phyloP scores from a whole-genome alignment of 1,284 basidiomycete species.

The Abortiporus biennis region DNA sequence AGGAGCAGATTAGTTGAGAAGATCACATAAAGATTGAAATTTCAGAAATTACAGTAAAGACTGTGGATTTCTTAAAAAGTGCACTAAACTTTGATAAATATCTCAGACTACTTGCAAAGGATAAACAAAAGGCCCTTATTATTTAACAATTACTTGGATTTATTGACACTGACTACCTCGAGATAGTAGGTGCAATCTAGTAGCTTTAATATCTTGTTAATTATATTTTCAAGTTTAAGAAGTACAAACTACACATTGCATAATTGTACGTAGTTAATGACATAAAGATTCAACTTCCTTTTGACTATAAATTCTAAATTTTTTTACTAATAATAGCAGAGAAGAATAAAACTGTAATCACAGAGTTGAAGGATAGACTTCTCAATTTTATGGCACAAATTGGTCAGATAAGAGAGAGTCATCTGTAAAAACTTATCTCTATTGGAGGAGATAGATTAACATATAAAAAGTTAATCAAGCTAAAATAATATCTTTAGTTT shows the following conservation, averaged over 20 bases:
- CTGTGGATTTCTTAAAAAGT: conserved; percentile 6
- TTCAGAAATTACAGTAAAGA: conserved; percentile 13
- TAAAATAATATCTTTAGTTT: conserved; percentile 26
- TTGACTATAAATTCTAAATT: not conserved
- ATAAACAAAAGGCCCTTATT: conserved; percentile 14
- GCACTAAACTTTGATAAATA: conserved; percentile 19
- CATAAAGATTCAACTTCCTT: not conserved
- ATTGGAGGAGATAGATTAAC: conserved; percentile 29
- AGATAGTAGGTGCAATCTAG: conserved; percentile 20
- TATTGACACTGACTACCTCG: conserved; percentile 21
- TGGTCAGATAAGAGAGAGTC: conserved; percentile 17
- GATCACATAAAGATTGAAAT: conserved; percentile 20
- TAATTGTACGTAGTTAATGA: conserved; percentile 10
- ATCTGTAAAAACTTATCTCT: conserved; percentile 11
- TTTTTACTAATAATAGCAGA: conserved; percentile 21
- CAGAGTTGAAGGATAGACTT: conserved; percentile 25
- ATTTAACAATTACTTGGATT: conserved; percentile 15
- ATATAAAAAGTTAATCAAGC: conserved; percentile 23
- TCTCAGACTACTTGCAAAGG: conserved; percentile 6
- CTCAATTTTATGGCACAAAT: conserved; percentile 25
- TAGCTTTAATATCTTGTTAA: conserved; percentile 19
- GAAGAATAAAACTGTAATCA: conserved; percentile 22
- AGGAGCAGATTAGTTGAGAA: conserved; percentile 16
- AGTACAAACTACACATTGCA: not conserved
- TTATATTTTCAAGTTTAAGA: conserved; percentile 18